Base-by-base conservation (phyloP, 163 green algal genomes). In the Scenedesmus sp. region DNA sequence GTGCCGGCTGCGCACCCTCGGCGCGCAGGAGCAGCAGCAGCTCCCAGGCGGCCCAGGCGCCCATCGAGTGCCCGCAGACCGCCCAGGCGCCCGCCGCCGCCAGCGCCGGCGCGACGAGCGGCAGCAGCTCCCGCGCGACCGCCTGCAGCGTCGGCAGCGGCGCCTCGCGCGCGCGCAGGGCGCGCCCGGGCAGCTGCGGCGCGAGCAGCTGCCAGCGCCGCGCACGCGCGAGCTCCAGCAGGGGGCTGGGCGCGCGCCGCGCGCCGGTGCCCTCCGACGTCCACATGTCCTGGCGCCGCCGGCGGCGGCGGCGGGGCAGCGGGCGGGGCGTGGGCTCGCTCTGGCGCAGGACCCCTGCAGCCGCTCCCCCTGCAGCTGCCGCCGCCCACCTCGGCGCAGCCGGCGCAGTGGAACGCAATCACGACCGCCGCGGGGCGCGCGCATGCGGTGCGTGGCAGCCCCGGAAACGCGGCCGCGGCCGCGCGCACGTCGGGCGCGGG, bases 261-360 rank as follows among this genome's bases (percentile, higher is more conserved):
- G 78, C n/a, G 0, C 92, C 92, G 0, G 89, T 94, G 20, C 93
- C 93, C 78, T 97, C 92, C 5, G 84, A 92, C 2, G 90, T 97
- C 77, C 87, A 98, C 88, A 97, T 94, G 82, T 97, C 93, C 70
- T 97, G n/a, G n/a, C n/a, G n/a, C n/a, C n/a, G n/a, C n/a, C n/a
- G n/a, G n/a, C n/a, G n/a, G n/a, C n/a, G n/a, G n/a, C n/a, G n/a
- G n/a, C n/a, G n/a, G n/a, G n/a, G n/a, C n/a, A n/a, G n/a, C n/a
- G n/a, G n/a, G n/a, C n/a, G n/a, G n/a, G n/a, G n/a, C n/a, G n/a
- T n/a, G n/a, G n/a, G n/a, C n/a, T n/a, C n/a, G n/a, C n/a, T n/a
- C n/a, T n/a, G n/a, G n/a, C n/a, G n/a, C n/a, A n/a, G n/a, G n/a
- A n/a, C n/a, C n/a, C n/a, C n/a, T n/a, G n/a, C n/a, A n/a, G n/a